These are phyloP conservation scores for Diaporthe citri DNA, from an alignment of 2,329 filamentous ascomycete species.

Conservation along the genomic window DNA sequence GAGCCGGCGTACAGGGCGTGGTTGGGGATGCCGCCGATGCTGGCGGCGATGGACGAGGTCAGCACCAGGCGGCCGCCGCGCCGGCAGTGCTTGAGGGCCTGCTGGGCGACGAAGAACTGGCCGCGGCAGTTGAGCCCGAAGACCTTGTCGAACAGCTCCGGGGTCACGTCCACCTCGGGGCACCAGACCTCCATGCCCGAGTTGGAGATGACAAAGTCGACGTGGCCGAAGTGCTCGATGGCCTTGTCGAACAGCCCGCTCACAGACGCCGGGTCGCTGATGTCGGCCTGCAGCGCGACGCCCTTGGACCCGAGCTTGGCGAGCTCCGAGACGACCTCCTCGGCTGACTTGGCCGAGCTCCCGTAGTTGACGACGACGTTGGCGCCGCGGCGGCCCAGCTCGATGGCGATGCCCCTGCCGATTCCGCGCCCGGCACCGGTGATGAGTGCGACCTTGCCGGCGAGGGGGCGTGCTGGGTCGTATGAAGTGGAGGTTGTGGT, in stretches of 20 bases:
- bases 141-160: constrained; percentile 79
- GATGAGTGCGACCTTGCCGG: constrained; percentile 70
- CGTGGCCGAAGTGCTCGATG: constrained; percentile 73
- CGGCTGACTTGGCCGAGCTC: constrained; percentile 66
- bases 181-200: constrained; percentile 79
- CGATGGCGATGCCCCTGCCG: constrained; percentile 74
- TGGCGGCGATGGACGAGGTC: constrained; percentile 77
- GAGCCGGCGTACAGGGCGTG: constrained; percentile 79
- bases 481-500: constrained; percentile 33
- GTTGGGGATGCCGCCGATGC: constrained; percentile 75
- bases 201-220: constrained; percentile 82
- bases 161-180: constrained; percentile 75
- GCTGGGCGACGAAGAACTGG: constrained; percentile 84
- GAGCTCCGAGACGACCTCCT: constrained; percentile 68
- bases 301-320: constrained; percentile 68
- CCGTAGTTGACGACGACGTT: constrained; percentile 77
- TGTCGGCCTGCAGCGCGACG: constrained; percentile 73
- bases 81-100: constrained; percentile 78
- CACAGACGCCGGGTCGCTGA: constrained; percentile 71
- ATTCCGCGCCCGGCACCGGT: constrained; percentile 77
- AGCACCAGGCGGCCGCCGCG: constrained; percentile 79
- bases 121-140: constrained; percentile 79
- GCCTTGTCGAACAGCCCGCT: constrained; percentile 74
- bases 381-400: constrained; percentile 74
- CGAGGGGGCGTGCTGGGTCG: constrained; percentile 54